Evolutionary conservation across 2,329 filamentous ascomycete species (phyloP), one percentile per base, ranked within the genome.

Genomic region (Fusarium nurragi): DNA sequence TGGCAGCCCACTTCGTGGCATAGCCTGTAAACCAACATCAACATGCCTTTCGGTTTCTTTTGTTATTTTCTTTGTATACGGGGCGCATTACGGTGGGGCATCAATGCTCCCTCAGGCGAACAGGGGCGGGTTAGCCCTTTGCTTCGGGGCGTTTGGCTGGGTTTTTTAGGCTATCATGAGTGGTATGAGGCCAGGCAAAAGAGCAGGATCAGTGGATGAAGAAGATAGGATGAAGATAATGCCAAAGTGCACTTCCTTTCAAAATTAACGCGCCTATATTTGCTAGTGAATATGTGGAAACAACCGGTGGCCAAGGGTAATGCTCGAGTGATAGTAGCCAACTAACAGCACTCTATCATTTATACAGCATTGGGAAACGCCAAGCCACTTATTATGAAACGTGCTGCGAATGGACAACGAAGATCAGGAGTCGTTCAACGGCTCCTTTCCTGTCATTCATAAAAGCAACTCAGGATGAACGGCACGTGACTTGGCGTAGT

Each of bases 1-100:
- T 60, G 60, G 60, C 56, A 46, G 47, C 60, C 64, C 49, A 54
- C 26, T 53, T 58, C 54, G 60, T 37, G 68, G 49, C 60, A 52
- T 23, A 40, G 62, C 65, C 58, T 73, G 72, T 75, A 75, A 51
- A 69, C 70, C 65, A 65, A 73, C 43, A 54, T 60, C 56, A 50
- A 63, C 63, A 59, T 66, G 72, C 49, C 67, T 60, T 66, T 60
- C n/a, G 5, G 43, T 69, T 61, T 71, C 54, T 38, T 71, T 60
- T 69, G 56, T 65, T 43, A 26, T 64, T 59, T 64, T 49, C 45
- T 46, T 59, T 70, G 69, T 70, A 70, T 68, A 70, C 52, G 72
- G 62, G 73, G 69, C 68, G 71, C 60, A 73, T 64, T 22, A 56
- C 23, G 65, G 64, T 37, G 58, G 64, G 61, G 53, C 64, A 61